A percentile compares a stretch with the other conserved stretches of the same genome.
phyloP scores from a whole-genome alignment of 192 early-diverging fungal species.

The Coemansia sp. region DNA sequence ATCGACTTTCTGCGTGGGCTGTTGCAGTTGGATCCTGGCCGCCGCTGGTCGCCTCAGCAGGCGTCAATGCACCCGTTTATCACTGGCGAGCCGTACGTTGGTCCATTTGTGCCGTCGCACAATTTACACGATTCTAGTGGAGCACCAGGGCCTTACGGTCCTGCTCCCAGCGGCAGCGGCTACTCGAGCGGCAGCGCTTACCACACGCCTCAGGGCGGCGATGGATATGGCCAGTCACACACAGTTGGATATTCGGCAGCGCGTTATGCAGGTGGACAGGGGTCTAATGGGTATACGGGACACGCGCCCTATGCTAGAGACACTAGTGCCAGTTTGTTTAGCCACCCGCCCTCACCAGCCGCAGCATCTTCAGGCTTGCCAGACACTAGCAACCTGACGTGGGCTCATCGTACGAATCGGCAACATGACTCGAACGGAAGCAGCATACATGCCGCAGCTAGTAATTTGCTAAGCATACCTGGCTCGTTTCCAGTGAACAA shows the following conservation, averaged over 20 bases:
- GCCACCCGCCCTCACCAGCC: not conserved
- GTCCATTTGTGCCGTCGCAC: conserved; percentile 50
- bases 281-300: conserved; percentile 17
- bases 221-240: conserved; percentile 15
- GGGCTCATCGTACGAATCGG: conserved; percentile 7
- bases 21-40: conserved; percentile 87
- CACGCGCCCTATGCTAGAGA: conserved; percentile 8
- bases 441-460: not conserved
- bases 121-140: conserved; percentile 14
- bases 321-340: conserved; percentile 4
- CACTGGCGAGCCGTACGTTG: conserved; percentile 77
- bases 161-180: not conserved
- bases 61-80: conserved; percentile 95
- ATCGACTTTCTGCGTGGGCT: conserved; percentile 91
- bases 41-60: conserved; percentile 94
- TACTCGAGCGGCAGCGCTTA: not conserved
- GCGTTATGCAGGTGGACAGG: conserved; percentile 11
- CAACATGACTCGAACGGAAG: not conserved
- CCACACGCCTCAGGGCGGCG: conserved; percentile 1
- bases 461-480: conserved; percentile 13
- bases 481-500: conserved; percentile 28
- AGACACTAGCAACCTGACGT: conserved; percentile 6
- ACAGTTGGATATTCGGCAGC: conserved; percentile 21
- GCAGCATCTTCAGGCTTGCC: not conserved
- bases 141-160: conserved; percentile 19